phyloP scores from a whole-genome alignment of 495 filamentous ascomycete species.

The Pyrenula massariospora region DNA sequence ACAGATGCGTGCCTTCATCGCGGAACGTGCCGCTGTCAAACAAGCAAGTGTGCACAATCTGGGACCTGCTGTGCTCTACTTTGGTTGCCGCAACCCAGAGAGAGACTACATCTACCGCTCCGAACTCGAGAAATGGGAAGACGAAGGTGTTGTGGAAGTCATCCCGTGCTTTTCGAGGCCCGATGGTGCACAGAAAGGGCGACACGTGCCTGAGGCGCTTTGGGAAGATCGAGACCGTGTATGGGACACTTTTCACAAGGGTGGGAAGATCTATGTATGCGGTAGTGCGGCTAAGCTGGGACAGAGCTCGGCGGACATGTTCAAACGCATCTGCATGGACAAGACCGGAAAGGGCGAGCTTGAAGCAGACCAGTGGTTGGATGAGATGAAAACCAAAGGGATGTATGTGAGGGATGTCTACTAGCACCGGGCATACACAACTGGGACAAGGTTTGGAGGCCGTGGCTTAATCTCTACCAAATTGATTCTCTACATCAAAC shows the following conservation, averaged over 20 bases:
- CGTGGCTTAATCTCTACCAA: background rate
- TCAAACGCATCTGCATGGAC: conserved; percentile 31
- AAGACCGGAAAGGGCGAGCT: conserved; percentile 8
- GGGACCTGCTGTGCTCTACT: conserved; percentile 30
- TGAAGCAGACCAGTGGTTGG: background rate
- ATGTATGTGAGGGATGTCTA: background rate
- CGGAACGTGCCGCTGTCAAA: conserved; percentile 16
- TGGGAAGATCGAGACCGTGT: conserved; percentile 38
- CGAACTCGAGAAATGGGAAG: conserved; percentile 39
- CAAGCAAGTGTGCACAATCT: conserved; percentile 9
- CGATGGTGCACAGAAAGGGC: conserved; percentile 15
- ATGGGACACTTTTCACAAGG: conserved; percentile 38
- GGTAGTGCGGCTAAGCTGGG: conserved; percentile 46
- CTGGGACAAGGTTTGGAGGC: background rate
- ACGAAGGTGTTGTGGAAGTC: conserved; percentile 44
- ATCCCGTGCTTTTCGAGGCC: conserved; percentile 36
- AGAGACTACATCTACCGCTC: conserved; percentile 32
- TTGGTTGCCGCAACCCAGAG: conserved; percentile 28
- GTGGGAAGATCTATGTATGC: conserved; percentile 57
- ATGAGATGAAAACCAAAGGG: background rate
- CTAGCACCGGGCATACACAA: background rate
- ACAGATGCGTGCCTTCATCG: conserved; percentile 23
- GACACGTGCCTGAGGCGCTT: conserved; percentile 54
- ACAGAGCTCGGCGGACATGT: conserved; percentile 29
- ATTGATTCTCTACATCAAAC: background rate